These are phyloP conservation scores for Thermochaetoides thermophila DNA, from an alignment of 495 filamentous ascomycete species.

Conservation along the genomic window DNA sequence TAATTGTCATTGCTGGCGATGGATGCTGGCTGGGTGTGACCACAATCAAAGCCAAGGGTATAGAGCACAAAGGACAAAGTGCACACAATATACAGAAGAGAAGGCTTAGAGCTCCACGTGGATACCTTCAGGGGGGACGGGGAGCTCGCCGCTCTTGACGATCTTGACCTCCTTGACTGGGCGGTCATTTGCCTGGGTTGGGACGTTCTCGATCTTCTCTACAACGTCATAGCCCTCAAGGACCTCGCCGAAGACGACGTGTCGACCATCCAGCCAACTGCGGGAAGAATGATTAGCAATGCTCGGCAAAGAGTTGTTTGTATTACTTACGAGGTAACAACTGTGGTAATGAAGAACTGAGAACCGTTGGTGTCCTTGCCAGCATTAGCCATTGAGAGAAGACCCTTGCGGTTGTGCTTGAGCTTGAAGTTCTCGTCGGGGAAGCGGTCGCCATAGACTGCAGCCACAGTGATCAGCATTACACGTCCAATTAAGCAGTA, in stretches of 20 bases:
- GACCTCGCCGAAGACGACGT: conserved; percentile 87
- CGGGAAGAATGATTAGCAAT: no score
- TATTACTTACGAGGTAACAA: conserved; percentile 64
- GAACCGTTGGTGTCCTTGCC: conserved; percentile 97
- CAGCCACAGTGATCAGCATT: conserved; percentile 1
- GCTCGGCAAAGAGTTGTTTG: no score
- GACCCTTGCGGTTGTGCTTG: conserved; percentile 53
- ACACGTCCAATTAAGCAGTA: not conserved
- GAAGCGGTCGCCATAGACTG: conserved; percentile 89
- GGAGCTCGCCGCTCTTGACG: conserved; percentile 83
- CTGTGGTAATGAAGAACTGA: conserved; percentile 95
- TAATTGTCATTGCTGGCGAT: no score
- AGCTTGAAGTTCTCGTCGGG: conserved; percentile 99
- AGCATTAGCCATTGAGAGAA: conserved; percentile 86
- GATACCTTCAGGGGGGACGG: conserved; percentile 90
- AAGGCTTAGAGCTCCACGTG: conserved; percentile 73
- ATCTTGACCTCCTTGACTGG: conserved; percentile 71
- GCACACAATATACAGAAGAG: conserved; percentile 5
- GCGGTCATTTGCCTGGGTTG: conserved; percentile 55
- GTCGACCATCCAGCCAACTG: conserved; percentile 77
- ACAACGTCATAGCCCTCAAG: conserved; percentile 87
- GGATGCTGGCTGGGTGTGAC: no score
- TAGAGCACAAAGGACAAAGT: not conserved
- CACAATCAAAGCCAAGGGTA: no score
- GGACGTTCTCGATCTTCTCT: conserved; percentile 67